A percentile compares a stretch with the other conserved stretches of the same genome.
These are phyloP conservation scores for Ambrosia trifida DNA, from an alignment of 129 eudicot genomes.

Conservation along the genomic window DNA sequence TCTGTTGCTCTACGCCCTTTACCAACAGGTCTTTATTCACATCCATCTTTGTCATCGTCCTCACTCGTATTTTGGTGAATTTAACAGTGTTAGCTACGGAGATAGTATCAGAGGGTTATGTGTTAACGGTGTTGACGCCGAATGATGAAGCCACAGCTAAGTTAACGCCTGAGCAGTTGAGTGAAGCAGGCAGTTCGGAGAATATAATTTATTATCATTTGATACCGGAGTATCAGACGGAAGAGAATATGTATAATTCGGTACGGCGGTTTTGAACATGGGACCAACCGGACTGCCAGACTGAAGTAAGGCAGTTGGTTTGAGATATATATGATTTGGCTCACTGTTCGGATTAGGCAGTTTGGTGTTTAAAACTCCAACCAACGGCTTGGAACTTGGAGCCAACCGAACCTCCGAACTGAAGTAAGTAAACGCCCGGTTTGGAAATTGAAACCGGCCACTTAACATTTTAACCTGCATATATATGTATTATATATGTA, in stretches of 20 bases:
- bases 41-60: no score
- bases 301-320: no score
- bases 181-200: conserved; percentile 91
- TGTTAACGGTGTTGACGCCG: conserved; percentile 79
- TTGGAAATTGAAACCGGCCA: no score
- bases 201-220: conserved; percentile 78
- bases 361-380: no score
- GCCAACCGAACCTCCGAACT: no score
- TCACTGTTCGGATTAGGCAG: no score
- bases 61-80: conserved; percentile 55
- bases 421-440: no score
- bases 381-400: no score
- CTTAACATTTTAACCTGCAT: no score
- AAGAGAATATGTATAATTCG: conserved; percentile 84
- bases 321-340: no score
- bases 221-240: conserved; percentile 91
- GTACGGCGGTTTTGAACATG: conserved; percentile 55
- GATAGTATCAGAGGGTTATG: conserved; percentile 86
- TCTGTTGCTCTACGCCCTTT: conserved; percentile 77
- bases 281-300: no score
- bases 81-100: conserved; percentile 78
- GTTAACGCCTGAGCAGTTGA: conserved; percentile 76
- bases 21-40: conserved; percentile 63
- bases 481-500: no score
- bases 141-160: conserved; percentile 95